phyloP scores from a whole-genome alignment of 1,139 yeast species.

The Magnusiomyces tetraspermus region DNA sequence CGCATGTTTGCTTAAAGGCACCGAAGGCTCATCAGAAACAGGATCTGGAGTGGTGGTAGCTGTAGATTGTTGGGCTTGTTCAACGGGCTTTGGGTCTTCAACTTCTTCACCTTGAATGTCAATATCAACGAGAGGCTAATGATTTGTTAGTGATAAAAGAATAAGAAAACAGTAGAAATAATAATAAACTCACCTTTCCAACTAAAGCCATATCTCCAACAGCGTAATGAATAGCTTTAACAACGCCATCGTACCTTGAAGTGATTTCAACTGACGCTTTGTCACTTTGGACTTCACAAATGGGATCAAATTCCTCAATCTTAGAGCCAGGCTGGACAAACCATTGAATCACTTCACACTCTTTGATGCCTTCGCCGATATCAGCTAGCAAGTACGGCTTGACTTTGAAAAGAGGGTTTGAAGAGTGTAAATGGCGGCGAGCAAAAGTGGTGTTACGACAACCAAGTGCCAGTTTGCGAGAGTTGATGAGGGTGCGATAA shows the following conservation, averaged over 20 bases:
- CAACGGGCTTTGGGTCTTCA: slow-evolving; percentile 1
- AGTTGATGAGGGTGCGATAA: too few species aligned
- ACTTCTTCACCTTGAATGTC: slow-evolving; percentile 23
- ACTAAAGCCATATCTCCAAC: slow-evolving; percentile 33
- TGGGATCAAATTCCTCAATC: slow-evolving; percentile 32
- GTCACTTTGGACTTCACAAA: slow-evolving; percentile 33
- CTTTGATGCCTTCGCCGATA: slow-evolving; percentile 33
- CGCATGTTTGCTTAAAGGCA: slow-evolving; percentile 7
- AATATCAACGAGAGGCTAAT: slow-evolving; percentile 28
- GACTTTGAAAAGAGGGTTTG: slow-evolving; percentile 7
- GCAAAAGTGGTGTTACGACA: too few species aligned
- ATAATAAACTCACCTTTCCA: slow-evolving; percentile 19
- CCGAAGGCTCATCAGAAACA: not conserved
- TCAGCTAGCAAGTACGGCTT: slow-evolving; percentile 31
- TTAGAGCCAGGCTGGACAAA: slow-evolving; percentile 32
- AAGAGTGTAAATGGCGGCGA: slow-evolving; percentile 5
- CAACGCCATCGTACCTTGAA: slow-evolving; percentile 30
- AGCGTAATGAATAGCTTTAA: slow-evolving; percentile 29
- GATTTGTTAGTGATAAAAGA: not conserved
- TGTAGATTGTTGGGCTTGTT: slow-evolving; percentile 1
- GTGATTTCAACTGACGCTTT: slow-evolving; percentile 34
- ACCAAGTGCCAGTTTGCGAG: too few species aligned
- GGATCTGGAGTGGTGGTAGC: not conserved
- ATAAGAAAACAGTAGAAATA: not conserved
- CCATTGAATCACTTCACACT: slow-evolving; percentile 34